phyloP scores from a whole-genome alignment of 2,329 filamentous ascomycete species.

The Coccinonectria pachysandricola region DNA sequence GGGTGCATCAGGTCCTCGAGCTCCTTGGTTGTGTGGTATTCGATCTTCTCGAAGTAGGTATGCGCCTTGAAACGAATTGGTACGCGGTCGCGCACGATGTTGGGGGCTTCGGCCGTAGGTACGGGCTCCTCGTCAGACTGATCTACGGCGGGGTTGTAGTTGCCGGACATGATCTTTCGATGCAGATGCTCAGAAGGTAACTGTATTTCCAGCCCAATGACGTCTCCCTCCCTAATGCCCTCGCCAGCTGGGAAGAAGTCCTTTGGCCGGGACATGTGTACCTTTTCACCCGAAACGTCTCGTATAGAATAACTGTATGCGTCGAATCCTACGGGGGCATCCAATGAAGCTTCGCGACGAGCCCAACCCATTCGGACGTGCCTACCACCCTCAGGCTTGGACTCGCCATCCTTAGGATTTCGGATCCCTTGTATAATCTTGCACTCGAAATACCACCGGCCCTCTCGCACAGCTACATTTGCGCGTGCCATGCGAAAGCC shows the following conservation, averaged over 20 bases:
- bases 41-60: slow-evolving; percentile 87
- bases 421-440: slow-evolving; percentile 69
- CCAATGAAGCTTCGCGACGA: slow-evolving; percentile 67
- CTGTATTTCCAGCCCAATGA: slow-evolving; percentile 87
- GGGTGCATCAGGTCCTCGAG: slow-evolving; percentile 77
- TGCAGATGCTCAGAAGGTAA: slow-evolving; percentile 79
- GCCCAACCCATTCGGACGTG: slow-evolving; percentile 83
- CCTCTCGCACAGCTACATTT: slow-evolving; percentile 83
- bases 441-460: slow-evolving; percentile 89
- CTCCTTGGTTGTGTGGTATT: slow-evolving; percentile 79
- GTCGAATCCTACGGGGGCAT: slow-evolving; percentile 78
- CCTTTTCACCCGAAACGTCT: slow-evolving; percentile 81
- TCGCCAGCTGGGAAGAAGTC: slow-evolving; percentile 75
- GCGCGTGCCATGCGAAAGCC: slow-evolving; percentile 86
- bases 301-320: slow-evolving; percentile 91
- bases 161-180: slow-evolving; percentile 75
- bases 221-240: slow-evolving; percentile 78
- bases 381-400: slow-evolving; percentile 38
- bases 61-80: slow-evolving; percentile 90
- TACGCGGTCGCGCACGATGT: slow-evolving; percentile 90
- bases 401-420: slow-evolving; percentile 28
- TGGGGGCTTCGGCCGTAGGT: slow-evolving; percentile 49
- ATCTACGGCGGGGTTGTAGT: slow-evolving; percentile 81
- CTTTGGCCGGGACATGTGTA: slow-evolving; percentile 88
- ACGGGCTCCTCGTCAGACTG: slow-evolving; percentile 46